Evolutionary conservation across 257 asterid genomes (phyloP), one percentile per base, ranked within the genome.

Genomic region (Schizonepeta tenuifolia): DNA sequence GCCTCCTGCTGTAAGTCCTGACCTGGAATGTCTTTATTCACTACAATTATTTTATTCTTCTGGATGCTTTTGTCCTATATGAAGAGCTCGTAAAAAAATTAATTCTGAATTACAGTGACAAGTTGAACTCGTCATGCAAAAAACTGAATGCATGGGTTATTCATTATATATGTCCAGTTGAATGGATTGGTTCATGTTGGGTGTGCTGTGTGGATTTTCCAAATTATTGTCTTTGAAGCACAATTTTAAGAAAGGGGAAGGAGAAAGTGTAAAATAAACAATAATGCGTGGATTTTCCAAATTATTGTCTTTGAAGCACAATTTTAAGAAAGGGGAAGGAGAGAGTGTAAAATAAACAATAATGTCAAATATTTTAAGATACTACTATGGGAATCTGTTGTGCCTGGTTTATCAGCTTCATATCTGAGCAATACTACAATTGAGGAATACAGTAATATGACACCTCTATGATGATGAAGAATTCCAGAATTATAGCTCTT

Each of bases 1-100:
- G 65, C 86, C 88, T 75, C 82, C 90, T 70, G 77, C 71, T 20
- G 82, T 31, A 72, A 57, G 72, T 74, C 28, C 86, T 77, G 54
- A 75, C 79, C 91, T 14, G 89, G 70, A 60, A 75, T 28, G 66
- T 81, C 92, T 86, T 69, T 44, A 84, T 78, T 49, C 43, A 4
- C 35, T 31, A 4, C 46, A 36, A 20, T 31, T 50, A 11, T 20
- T 31, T 72, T 9, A 57, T 36, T 62, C n/a, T n/a, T 56, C 8
- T 24, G 15, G 70, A 53, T 58, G 54, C 57, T 64, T 56, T 13
- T 47, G 22, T 58, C 26, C 40, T 40, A 4, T 59, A 26, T 40
- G 56, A 59, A 62, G 54, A 38, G 58, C 44, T 64, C 53, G n/a
- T 59, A 12, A 58, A 57, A 43, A 21, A 17, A 17, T 3, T 22